Conservation (phyloP, 306 rosid genomes). For the Lathyrus oleraceus region DNA sequence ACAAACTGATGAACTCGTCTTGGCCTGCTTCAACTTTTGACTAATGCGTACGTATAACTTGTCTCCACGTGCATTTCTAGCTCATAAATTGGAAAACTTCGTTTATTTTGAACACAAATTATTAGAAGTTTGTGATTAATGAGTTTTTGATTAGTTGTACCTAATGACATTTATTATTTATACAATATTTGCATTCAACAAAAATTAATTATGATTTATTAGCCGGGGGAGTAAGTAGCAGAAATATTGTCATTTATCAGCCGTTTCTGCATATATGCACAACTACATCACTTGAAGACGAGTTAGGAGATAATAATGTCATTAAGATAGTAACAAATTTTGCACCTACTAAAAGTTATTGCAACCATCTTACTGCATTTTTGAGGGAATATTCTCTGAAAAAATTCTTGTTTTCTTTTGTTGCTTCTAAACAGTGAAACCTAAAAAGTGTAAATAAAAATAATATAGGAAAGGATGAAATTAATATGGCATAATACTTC, state of each 20-base stretch:
- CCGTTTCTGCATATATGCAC: constrained; percentile 34
- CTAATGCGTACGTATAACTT: neutral
- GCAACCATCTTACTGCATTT: constrained; percentile 27
- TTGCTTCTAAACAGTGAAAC: constrained; percentile 22
- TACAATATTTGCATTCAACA: neutral
- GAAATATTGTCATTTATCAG: constrained; percentile 19
- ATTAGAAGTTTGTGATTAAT: neutral
- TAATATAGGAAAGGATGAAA: too few species aligned
- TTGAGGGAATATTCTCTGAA: constrained; percentile 25
- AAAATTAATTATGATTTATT: constrained; percentile 1
- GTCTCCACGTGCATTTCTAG: constrained; percentile 7
- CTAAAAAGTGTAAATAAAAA: constrained; percentile 24
- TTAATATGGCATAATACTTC: too few species aligned
- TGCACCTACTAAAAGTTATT: constrained; percentile 19
- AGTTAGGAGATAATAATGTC: constrained; percentile 26
- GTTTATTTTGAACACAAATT: neutral
- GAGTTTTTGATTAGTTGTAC: constrained; percentile 8
- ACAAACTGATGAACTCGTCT: neutral
- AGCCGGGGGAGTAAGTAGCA: constrained; percentile 39
- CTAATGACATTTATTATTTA: neutral
- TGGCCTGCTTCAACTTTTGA: constrained; percentile 11
- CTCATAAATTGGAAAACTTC: neutral
- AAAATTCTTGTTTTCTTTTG: constrained; percentile 4
- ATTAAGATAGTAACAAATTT: constrained; percentile 35
- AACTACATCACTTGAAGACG: neutral